phyloP scores from a whole-genome alignment of 805 yeast species.

The Candida adriatica region DNA sequence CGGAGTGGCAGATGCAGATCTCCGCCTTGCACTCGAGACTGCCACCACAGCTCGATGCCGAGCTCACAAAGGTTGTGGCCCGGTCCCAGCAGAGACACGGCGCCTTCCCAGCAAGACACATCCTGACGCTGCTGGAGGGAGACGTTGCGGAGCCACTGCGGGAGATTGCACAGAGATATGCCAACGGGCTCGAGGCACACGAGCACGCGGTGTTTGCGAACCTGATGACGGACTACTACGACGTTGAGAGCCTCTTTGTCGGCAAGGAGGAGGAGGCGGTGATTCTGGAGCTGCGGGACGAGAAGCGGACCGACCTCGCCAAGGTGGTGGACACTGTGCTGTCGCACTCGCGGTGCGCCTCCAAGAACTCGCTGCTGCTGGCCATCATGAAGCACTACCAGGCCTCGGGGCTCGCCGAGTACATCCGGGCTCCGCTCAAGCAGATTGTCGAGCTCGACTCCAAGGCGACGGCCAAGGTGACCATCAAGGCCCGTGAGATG shows the following conservation, averaged over 20 bases:
- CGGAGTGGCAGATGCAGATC: constrained; percentile 81
- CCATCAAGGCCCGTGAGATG: constrained; percentile 92
- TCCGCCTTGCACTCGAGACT: constrained; percentile 92
- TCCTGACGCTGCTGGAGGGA: constrained; percentile 55
- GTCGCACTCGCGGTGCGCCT: constrained; percentile 89
- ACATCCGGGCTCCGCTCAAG: constrained; percentile 67
- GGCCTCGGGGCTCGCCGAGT: constrained; percentile 63
- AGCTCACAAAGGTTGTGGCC: constrained; percentile 57
- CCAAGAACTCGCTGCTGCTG: constrained; percentile 83
- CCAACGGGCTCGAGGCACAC: constrained; percentile 74
- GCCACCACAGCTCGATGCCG: constrained; percentile 68
- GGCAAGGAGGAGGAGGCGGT: constrained; percentile 87
- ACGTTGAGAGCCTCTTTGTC: constrained; percentile 71
- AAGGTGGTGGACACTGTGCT: constrained; percentile 68
- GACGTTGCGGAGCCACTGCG: constrained; percentile 67
- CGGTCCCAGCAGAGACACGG: constrained; percentile 59
- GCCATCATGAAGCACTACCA: constrained; percentile 82
- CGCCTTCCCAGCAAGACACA: constrained; percentile 90
- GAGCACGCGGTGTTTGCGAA: constrained; percentile 71
- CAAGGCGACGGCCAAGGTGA: constrained; percentile 87
- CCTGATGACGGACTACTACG: constrained; percentile 64
- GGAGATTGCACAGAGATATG: constrained; percentile 61
- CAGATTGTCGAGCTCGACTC: constrained; percentile 82
- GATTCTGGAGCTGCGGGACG: constrained; percentile 80
- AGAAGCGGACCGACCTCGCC: constrained; percentile 66